Base-by-base conservation (phyloP, 495 filamentous ascomycete species). In the Parachaetomium inaequale region DNA sequence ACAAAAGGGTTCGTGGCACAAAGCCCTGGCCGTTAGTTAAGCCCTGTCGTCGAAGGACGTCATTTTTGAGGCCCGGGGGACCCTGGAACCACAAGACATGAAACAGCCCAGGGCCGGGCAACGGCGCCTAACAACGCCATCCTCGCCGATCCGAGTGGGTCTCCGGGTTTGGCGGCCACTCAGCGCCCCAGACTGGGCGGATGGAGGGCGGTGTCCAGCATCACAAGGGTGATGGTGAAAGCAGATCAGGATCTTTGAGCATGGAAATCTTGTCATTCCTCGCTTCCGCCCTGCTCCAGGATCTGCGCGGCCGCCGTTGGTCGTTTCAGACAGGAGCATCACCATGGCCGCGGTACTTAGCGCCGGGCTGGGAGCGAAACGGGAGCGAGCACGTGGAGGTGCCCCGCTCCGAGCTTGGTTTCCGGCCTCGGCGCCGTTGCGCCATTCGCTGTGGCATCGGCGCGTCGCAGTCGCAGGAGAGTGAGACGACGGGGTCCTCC, bases 41-140 rank as follows among this genome's bases (percentile, higher is more conserved):
- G n/a, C n/a, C 42, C 42, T 46, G 17, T 19, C n/a, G 17, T n/a
- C 42, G 10, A n/a, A 7, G 49, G 52, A 56, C 52, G 52, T 55
- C 59, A 42, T 55, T 49, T 25, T 23, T 29, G 10, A 47, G 40
- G n/a, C n/a, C 19, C 40, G 3, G n/a, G 51, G 42, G 42, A 62
- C 31, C 60, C 60, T 62, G 52, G 42, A 31, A 31, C 7, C 7
- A 28, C 53, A 40, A n/a, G 29, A 36, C 7, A 28, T 62, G 60
- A 56, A 62, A 62, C 60, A 36, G 17, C 28, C 31, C 29, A 45
- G 15, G 52, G 23, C 29, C 43, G 52, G 43, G 50, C 31, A 57
- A 57, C 62, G 55, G 59, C 59, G 66, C 36, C 50, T 68, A 62
- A 62, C 14, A 50, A 64, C 58, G 60, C 61, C 58, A 53, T 53